phyloP scores from a whole-genome alignment of 2,329 filamentous ascomycete species.

The Byssochlamys sp. region DNA sequence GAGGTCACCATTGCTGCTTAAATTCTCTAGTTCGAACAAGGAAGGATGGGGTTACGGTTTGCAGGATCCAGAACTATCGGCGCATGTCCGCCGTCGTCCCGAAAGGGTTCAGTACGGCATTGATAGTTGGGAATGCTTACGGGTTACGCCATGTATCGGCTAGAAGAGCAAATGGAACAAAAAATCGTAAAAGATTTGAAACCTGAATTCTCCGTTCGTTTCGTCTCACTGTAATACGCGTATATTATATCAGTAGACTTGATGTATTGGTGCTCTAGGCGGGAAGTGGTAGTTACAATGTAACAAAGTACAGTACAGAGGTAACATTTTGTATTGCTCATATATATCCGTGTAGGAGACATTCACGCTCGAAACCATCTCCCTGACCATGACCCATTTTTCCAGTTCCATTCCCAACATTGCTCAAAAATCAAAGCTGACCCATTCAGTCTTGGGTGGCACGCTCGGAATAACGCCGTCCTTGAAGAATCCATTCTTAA shows the following conservation, averaged over 20 bases:
- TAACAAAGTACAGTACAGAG: not conserved
- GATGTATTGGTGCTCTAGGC: no score
- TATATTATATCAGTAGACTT: not conserved
- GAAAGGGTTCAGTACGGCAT: not conserved
- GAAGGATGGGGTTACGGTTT: not conserved
- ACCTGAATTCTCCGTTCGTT: not conserved
- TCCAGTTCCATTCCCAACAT: not conserved
- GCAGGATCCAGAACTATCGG: not conserved
- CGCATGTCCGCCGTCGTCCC: not conserved
- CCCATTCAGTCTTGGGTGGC: constrained; percentile 69
- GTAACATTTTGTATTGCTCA: not conserved
- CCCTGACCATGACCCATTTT: not conserved
- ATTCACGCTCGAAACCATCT: not conserved
- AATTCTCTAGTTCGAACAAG: not conserved
- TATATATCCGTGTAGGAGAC: not conserved
- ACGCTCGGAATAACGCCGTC: constrained; percentile 64
- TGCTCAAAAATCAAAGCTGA: constrained; percentile 59
- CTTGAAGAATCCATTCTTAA: constrained; percentile 57
- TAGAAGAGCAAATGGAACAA: not conserved
- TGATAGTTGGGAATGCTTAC: not conserved
- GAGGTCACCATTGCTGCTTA: constrained; percentile 4
- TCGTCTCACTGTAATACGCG: not conserved
- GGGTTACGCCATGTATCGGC: not conserved
- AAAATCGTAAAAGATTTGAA: not conserved
- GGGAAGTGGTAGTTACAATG: not conserved